Evolutionary conservation across 2,329 filamentous ascomycete species (phyloP), one percentile per base, ranked within the genome.

Genomic region (Colletotrichum trifolii): DNA sequence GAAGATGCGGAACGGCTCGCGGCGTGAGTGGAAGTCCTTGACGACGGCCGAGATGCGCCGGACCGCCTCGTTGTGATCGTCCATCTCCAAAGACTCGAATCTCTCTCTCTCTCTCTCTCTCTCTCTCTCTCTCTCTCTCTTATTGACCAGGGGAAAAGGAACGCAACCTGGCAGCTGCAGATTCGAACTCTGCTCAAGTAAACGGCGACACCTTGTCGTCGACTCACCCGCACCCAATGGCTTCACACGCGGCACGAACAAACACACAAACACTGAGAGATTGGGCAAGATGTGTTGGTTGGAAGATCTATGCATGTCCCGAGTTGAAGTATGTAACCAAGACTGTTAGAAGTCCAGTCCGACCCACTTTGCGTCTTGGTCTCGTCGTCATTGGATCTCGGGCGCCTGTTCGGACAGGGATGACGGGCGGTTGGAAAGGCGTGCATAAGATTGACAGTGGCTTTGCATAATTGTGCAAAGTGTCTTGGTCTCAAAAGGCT

Each of bases 1-100:
- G 70, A 88, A 91, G 73, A 94, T 89, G n/a, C 90, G 85, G 76
- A 92, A 94, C 2, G 89, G 85, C 72, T 80, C 75, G 63, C 78
- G 74, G 8, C 70, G 73, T 3, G 75, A 71, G 56, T 82, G 73
- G 69, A 86, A 85, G 5, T 79, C 71, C 63, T 75, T 75, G 38
- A 86, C 77, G 25, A 79, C 76, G 38, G 74, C 71, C 0, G 83
- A 77, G 50, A 86, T 79, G 57, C 73, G 70, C 15, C 73, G 67
- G n/a, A 86, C 82, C 8, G 78, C 76, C 3, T 73, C 70, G 25
- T 81, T 71, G 71, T 86, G 84, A 17, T 76, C 74, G 25, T 85
- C 81, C 82, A 78, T 79, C 25, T 25, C 25, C 25, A 25, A 5
- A 25, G 25, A 25, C 25, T 25, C 25, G 25, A 25, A 25, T 17